Percentiles rank a stretch among this genome's conserved stretches.
phyloP scores from a whole-genome alignment of 345 rosid genomes.

The Syzygium jambos region DNA sequence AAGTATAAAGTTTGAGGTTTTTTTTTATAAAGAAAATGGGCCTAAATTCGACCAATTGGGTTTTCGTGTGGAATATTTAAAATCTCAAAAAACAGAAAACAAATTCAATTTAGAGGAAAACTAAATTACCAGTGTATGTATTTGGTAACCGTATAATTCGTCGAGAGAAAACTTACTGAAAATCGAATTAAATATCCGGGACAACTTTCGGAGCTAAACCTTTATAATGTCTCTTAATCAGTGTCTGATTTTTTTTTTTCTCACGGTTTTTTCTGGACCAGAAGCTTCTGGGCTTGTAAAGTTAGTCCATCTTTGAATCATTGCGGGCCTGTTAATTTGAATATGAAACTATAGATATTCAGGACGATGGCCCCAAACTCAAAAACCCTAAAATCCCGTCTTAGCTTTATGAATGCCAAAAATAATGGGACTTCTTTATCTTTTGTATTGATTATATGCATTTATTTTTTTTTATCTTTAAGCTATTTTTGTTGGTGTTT shows the following conservation, averaged over 20 bases:
- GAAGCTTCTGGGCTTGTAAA: not conserved
- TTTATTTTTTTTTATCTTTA: not conserved
- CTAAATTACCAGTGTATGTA: no score
- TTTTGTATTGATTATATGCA: not conserved
- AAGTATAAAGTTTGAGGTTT: fast-evolving
- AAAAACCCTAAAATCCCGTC: not conserved
- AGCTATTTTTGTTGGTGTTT: not conserved
- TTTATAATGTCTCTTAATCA: not conserved
- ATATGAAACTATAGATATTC: not conserved
- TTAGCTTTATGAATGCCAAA: not conserved
- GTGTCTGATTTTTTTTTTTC: not conserved
- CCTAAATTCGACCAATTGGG: not conserved
- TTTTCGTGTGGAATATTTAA: no score
- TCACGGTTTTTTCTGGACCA: not conserved
- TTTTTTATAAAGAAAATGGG: not conserved
- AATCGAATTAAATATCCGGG: no score
- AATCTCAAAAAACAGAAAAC: no score
- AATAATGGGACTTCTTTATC: not conserved
- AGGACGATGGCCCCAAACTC: not conserved
- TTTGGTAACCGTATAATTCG: not conserved
- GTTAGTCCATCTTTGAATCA: not conserved
- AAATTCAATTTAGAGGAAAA: not conserved
- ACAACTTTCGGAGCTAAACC: not conserved
- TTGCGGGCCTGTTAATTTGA: not conserved
- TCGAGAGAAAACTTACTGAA: not conserved